Evolutionary conservation across 2,329 filamentous ascomycete species (phyloP).

Genomic region (Neonectria sp.): DNA sequence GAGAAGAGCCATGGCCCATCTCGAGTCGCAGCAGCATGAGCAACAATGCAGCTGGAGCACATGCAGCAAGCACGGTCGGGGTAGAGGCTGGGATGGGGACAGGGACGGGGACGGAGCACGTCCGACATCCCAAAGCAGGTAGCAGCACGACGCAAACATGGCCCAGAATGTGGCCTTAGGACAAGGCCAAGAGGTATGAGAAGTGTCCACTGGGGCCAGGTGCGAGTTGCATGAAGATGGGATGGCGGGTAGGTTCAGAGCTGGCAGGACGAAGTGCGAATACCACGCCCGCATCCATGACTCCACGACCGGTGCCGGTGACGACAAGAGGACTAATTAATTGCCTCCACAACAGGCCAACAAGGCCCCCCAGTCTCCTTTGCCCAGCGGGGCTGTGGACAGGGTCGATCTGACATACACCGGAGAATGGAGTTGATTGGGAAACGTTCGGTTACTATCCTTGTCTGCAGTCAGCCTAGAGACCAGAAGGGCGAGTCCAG

Average conservation of each 20-base stretch:
- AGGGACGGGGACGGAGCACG: conserved; percentile 32
- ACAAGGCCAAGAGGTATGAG: conserved; percentile 7
- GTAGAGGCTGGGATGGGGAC: conserved; percentile 21
- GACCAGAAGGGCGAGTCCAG: conserved; percentile 35
- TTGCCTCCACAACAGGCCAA: conserved; percentile 15
- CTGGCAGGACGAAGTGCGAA: conserved; percentile 13
- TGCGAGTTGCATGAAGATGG: conserved; percentile 28
- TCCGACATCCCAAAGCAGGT: conserved; percentile 39
- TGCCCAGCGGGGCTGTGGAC: conserved; percentile 29
- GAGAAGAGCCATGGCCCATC: conserved; percentile 21
- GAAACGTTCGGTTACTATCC: conserved; percentile 25
- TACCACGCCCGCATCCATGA: conserved; percentile 23
- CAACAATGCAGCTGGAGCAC: conserved; percentile 43
- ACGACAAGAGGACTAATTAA: conserved; percentile 23
- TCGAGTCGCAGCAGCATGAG: conserved; percentile 35
- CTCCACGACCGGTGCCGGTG: conserved; percentile 33
- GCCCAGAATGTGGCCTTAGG: conserved; percentile 15
- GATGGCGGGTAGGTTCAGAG: conserved; percentile 19
- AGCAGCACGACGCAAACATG: conserved; percentile 40
- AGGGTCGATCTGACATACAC: conserved; percentile 35
- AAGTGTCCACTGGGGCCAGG: conserved; percentile 30
- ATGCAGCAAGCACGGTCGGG: conserved; percentile 40
- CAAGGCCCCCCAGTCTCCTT: conserved; percentile 21
- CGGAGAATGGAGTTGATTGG: conserved; percentile 23
- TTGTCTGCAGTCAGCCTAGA: conserved; percentile 33